Conservation (phyloP, 441 rosid genomes). For the Populus hybrid region DNA sequence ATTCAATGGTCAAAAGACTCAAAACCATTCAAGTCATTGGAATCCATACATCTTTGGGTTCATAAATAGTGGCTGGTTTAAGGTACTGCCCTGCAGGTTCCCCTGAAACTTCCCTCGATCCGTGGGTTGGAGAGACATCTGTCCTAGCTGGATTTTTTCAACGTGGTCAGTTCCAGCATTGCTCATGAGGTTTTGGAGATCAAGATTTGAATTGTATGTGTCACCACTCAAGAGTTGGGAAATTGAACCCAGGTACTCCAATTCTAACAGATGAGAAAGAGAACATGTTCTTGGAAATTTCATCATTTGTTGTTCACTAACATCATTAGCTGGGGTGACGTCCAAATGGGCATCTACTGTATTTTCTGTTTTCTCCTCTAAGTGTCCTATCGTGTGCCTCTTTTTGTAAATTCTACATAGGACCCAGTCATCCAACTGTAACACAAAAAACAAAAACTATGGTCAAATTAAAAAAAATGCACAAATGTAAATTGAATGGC, state of each 20-base stretch:
- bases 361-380: conserved; percentile 34
- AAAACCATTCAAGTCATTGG: conserved; percentile 20
- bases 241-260: conserved; percentile 56
- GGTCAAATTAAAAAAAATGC: neutral
- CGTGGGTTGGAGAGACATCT: conserved; percentile 18
- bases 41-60: conserved; percentile 32
- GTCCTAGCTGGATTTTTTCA: conserved; percentile 24
- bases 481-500: neutral
- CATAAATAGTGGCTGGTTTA: conserved; percentile 37
- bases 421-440: conserved; percentile 53
- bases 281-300: conserved; percentile 61
- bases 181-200: conserved; percentile 24
- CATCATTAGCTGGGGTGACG: conserved; percentile 11
- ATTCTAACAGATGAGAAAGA: conserved; percentile 53
- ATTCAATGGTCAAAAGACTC: neutral
- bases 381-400: conserved; percentile 34
- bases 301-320: conserved; percentile 28
- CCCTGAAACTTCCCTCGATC: conserved; percentile 44
- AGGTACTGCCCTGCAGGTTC: conserved; percentile 24
- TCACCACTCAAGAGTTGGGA: conserved; percentile 46
- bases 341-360: conserved; percentile 17
- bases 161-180: conserved; percentile 15
- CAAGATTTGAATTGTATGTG: conserved; percentile 28
- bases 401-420: conserved; percentile 86
- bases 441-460: conserved; percentile 10